A percentile compares a stretch with the other conserved stretches of the same genome.
Conservation (phyloP, 345 rosid species). For the Dovyalis caffra region DNA sequence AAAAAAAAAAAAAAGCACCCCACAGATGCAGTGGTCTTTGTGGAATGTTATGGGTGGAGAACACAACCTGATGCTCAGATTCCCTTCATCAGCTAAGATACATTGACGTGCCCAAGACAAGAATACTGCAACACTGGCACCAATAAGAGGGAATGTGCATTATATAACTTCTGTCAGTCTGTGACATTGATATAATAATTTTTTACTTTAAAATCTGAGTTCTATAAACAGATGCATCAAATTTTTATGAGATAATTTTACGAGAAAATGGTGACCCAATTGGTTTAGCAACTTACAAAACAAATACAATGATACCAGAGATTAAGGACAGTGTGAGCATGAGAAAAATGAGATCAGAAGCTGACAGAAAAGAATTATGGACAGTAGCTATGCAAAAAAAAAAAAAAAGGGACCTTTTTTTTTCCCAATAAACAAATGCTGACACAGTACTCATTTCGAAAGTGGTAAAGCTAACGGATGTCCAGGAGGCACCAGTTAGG, state of each 20-base stretch:
- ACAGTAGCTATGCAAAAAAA: no score
- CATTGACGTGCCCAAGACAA: constrained; percentile 77
- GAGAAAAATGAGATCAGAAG: neutral
- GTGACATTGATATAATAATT: neutral
- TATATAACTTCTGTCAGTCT: neutral
- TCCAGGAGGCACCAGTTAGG: no score
- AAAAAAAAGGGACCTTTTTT: no score
- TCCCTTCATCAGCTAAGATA: constrained; percentile 27
- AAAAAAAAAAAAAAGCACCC: no score
- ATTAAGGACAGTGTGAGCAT: neutral
- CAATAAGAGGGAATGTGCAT: neutral
- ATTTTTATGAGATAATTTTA: neutral
- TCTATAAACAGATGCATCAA: neutral
- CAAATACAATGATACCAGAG: neutral
- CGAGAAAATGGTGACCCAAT: neutral
- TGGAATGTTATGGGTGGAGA: neutral
- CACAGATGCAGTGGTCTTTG: neutral
- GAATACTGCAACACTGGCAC: constrained; percentile 76
- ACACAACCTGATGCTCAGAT: constrained; percentile 41
- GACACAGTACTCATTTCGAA: no score
- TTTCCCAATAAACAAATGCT: no score
- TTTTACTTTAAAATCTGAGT: neutral
- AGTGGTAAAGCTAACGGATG: no score
- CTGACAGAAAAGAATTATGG: neutral
- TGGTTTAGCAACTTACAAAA: neutral